Conservation (phyloP, 108 stramenopile species). For the Fragilariopsis cylindrus region DNA sequence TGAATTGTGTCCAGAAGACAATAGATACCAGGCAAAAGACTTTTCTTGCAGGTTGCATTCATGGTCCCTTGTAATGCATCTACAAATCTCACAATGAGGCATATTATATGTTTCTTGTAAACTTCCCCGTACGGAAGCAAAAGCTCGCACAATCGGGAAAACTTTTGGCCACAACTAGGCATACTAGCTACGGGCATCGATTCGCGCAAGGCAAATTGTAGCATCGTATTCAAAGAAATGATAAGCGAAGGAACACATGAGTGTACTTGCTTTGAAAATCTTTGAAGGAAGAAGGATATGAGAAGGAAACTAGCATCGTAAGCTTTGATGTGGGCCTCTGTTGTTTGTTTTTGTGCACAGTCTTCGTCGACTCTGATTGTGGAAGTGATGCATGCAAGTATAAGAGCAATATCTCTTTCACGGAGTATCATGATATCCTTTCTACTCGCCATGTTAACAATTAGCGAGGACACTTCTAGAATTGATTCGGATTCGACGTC, state of each 20-base stretch:
- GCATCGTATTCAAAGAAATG: constrained; percentile 38
- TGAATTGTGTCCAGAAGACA: constrained; percentile 71
- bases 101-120: constrained; percentile 83
- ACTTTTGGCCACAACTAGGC: constrained; percentile 21
- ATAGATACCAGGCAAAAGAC: constrained; percentile 59
- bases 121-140: constrained; percentile 80
- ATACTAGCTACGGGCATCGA: constrained; percentile 23
- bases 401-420: constrained; percentile 59
- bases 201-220: constrained; percentile 35
- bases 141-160: constrained; percentile 65
- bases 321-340: constrained; percentile 14
- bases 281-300: constrained; percentile 56
- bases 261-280: constrained; percentile 76
- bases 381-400: constrained; percentile 50
- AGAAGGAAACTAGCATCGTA: constrained; percentile 53
- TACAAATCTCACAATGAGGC: constrained; percentile 66
- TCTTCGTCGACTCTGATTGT: constrained; percentile 14
- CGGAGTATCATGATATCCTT: constrained; percentile 55
- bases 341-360: background rate
- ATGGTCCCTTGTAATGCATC: constrained; percentile 46
- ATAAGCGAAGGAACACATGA: constrained; percentile 61
- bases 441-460: constrained; percentile 45
- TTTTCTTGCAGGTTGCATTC: constrained; percentile 44
- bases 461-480: constrained; percentile 13
- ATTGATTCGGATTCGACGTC: constrained; percentile 4